Base-by-base conservation (phyloP, 2,329 filamentous ascomycete genomes). In the Aspergillus tubingensis region DNA sequence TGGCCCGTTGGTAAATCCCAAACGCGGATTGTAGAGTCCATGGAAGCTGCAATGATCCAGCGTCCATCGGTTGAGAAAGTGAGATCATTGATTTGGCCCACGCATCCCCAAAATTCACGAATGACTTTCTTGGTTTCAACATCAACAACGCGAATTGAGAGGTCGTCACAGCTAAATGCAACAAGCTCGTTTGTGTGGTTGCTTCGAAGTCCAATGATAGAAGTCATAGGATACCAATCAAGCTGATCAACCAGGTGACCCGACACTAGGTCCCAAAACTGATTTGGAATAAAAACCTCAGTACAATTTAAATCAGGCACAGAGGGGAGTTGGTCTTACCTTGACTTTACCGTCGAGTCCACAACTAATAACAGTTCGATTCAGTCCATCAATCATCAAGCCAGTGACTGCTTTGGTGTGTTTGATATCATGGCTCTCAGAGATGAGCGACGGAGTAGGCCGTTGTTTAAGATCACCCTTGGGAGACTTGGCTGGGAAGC, bases 1-100 rank as follows among this genome's bases (percentile, higher is more conserved):
- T 99, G 94, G 25, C 92, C 94, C 0, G 96, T 99, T 0, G 95
- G 92, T 27, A 99, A 81, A 79, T 99, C 96, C 92, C 95, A 99
- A 7, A 98, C 86, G 44, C 95, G 87, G 54, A 97, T 81, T 5
- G 92, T 81, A 1, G 87, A 86, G 71, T 96, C 91, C 70, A 90
- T 88, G 0, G 92, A 92, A 11, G 92, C 90, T 21, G 92, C 91
- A 59, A 97, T 86, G 66, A 99, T 87, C 95, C 95, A 99, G 59
- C 92, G 87, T 8, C 94, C 94, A 74, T 98, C 93, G 66, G 88
- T 91, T 3, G 94, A 98, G 78, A 99, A 98, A 69, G 87, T 89
- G 61, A 93, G 88, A 76, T 95, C 91, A 69, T 90, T 92, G 67
- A 95, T 88, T 58, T 83, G 80, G 13, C 86, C 87, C 36, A 86